Evolutionary conservation across 208 protist genomes (phyloP).

Genomic region (Tritrichomonas musculus): DNA sequence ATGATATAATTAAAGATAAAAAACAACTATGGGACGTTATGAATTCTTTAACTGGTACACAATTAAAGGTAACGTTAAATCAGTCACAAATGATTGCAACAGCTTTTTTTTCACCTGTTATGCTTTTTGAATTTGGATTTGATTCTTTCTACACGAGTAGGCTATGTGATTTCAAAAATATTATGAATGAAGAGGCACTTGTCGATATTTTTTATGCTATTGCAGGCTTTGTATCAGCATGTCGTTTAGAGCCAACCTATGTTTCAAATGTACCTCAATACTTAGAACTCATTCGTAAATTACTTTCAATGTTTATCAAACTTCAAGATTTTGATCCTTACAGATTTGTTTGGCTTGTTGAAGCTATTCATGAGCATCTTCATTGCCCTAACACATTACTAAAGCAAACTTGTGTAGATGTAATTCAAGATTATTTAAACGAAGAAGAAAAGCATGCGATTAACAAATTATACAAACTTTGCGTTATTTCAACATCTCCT

Average conservation of each 20-base stretch:
- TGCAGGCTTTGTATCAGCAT: not conserved
- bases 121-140: not conserved
- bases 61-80: not conserved
- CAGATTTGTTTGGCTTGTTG: conserved; percentile 20
- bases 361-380: not conserved
- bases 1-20: not conserved
- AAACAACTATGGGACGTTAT: not conserved
- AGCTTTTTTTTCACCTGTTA: not conserved
- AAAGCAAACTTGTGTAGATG: not conserved
- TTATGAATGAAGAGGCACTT: not conserved
- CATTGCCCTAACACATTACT: not conserved
- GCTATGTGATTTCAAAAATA: not conserved
- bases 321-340: not conserved
- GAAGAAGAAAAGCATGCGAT: not conserved
- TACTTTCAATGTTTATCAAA: not conserved
- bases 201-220: conserved; percentile 27
- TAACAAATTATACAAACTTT: not conserved
- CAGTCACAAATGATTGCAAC: not conserved
- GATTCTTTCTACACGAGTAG: not conserved
- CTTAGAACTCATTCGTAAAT: not conserved
- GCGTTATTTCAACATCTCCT: conserved; percentile 14
- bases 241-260: not conserved
- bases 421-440: not conserved
- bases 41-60: not conserved
- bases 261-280: not conserved